Conservation (phyloP, 1,139 yeast species). For the Debaryomycetaceae sp. region DNA sequence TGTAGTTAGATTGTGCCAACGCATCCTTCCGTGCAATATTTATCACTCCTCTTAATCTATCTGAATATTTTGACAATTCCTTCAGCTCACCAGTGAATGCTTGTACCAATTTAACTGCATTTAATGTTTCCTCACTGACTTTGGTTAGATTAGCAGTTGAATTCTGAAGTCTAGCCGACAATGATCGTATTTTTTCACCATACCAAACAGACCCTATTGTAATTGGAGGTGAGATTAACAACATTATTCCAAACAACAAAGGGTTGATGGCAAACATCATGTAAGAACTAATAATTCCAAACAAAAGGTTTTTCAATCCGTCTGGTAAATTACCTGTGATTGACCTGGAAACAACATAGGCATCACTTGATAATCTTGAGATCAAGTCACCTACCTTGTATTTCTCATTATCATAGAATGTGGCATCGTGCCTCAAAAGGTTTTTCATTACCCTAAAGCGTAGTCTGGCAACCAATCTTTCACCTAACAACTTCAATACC, state of each 20-base stretch:
- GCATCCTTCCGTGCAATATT: slow-evolving; percentile 46
- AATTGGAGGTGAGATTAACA: slow-evolving; percentile 52
- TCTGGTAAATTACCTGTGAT: slow-evolving; percentile 47
- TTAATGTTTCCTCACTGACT: slow-evolving; percentile 45
- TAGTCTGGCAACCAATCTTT: slow-evolving; percentile 44
- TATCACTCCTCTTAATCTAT: slow-evolving; percentile 40
- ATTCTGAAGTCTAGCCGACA: slow-evolving; percentile 44
- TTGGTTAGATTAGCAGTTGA: slow-evolving; percentile 48
- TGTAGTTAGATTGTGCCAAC: slow-evolving; percentile 45
- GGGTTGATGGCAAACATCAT: slow-evolving; percentile 50
- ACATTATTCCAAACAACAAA: slow-evolving; percentile 45
- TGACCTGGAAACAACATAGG: slow-evolving; percentile 48
- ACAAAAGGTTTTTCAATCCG: slow-evolving; percentile 46
- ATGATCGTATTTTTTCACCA: slow-evolving; percentile 44
- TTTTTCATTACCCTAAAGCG: slow-evolving; percentile 48
- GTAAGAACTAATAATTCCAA: slow-evolving; percentile 43
- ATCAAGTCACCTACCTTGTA: slow-evolving; percentile 57
- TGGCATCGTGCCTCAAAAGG: slow-evolving; percentile 49
- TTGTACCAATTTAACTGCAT: slow-evolving; percentile 42
- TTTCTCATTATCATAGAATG: slow-evolving; percentile 50
- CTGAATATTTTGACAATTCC: slow-evolving; percentile 40
- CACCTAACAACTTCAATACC: slow-evolving; percentile 45
- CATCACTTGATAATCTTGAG: slow-evolving; percentile 51
- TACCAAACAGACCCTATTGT: slow-evolving; percentile 50
- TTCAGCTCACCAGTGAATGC: slow-evolving; percentile 47